Base-by-base conservation (phyloP, 2,329 filamentous ascomycete species). In the Neofusicoccum sp. region DNA sequence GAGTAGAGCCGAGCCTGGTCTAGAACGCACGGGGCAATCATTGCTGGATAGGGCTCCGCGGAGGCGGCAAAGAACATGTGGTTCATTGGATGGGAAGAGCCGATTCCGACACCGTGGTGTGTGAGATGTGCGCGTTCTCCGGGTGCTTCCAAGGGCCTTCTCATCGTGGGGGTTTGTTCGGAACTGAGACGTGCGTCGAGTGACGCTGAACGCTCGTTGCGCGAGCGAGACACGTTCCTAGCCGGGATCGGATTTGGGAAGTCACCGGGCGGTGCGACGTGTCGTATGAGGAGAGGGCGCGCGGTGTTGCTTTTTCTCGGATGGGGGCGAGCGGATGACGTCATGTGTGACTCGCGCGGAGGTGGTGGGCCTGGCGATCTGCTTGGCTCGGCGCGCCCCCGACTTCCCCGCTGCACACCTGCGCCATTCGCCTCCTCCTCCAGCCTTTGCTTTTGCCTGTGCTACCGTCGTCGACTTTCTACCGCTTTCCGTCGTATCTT, bases 351-450 rank as follows among this genome's bases (percentile, higher is more conserved):
- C 33, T 38, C 33, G 48, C 48, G 20, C 33, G 49, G 31, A 16
- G n/a, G n/a, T n/a, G n/a, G n/a, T n/a, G n/a, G n/a, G n/a, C 49
- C 49, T 54, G 49, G 24, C 49, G 49, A 54, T 54, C 49, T 16
- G 14, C 7, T n/a, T 28, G 28, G n/a, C 26, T 12, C 51, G 38
- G 28, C 30, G 20, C 7, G 8, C 51, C 43, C 51, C 51, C 51
- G 51, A 26, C 12, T 20, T 28, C 51, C 20, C 36, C 51, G 51
- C 51, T 56, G 51, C 51, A 54, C 51, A 16, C 49, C 14, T 24
- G 38, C 14, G 16, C 38, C 14, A 6, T n/a, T 41, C 16, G 38
- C 38, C 20, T n/a, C n/a, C n/a, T n/a, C n/a, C n/a, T n/a, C n/a
- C n/a, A n/a, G n/a, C 7, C 7, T 26, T 41, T 54, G 51, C 24